phyloP scores from a whole-genome alignment of 345 rosid genomes.

The Brassica nigra region DNA sequence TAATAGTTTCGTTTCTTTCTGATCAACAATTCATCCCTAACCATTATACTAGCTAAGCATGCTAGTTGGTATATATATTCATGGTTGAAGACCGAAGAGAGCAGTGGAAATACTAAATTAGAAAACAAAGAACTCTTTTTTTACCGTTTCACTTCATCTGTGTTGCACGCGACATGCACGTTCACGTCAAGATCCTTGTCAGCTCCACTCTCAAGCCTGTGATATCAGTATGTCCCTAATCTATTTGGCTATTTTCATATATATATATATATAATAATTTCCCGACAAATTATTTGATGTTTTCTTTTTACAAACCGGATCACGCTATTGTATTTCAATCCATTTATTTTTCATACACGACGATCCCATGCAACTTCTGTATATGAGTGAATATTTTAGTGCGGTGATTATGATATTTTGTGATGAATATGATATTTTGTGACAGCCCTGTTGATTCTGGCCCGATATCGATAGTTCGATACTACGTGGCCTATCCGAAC shows the following conservation, averaged over 20 bases:
- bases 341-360: slow-evolving; percentile 23
- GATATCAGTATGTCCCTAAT: slow-evolving; percentile 35
- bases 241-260: slow-evolving; percentile 22
- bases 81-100: not conserved
- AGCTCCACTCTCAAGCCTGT: slow-evolving; percentile 33
- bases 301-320: not conserved
- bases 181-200: slow-evolving; percentile 44
- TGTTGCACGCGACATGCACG: slow-evolving; percentile 33
- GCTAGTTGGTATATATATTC: not conserved
- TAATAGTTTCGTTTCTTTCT: not conserved
- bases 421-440: not conserved
- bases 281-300: slow-evolving; percentile 10
- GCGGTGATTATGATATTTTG: not conserved
- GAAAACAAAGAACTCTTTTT: not conserved
- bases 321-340: slow-evolving; percentile 38
- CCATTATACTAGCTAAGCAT: not conserved
- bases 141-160: slow-evolving; percentile 11
- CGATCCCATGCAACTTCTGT: not conserved
- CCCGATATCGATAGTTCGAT: slow-evolving; percentile 7
- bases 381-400: not conserved
- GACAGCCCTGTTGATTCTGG: not conserved
- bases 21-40: slow-evolving; percentile 32
- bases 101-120: slow-evolving; percentile 4
- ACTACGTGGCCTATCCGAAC: not conserved
- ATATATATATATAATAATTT: not conserved